These are phyloP conservation scores for Auxenochlorella pyrenoidosa DNA, from an alignment of 139 green algal species.

Conservation along the genomic window DNA sequence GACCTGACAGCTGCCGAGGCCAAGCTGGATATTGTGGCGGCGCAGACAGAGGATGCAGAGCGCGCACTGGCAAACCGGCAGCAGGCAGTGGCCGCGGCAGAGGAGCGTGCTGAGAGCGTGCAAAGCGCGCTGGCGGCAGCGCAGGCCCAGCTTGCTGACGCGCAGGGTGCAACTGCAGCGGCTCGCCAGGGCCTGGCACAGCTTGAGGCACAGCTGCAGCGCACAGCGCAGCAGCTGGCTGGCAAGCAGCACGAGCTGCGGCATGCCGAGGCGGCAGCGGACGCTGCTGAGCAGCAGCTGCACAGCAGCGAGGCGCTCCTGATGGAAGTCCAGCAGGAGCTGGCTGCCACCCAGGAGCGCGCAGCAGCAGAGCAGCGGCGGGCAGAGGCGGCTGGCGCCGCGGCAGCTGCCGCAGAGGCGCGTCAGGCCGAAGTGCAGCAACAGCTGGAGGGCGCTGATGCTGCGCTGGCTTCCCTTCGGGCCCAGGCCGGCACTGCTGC, in stretches of 20 bases:
- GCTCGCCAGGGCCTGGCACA: background rate
- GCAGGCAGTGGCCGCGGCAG: background rate
- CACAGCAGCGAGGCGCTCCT: slow-evolving; percentile 7
- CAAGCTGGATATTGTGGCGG: background rate
- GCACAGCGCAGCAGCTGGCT: background rate
- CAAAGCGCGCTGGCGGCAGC: background rate
- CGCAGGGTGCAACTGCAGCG: background rate
- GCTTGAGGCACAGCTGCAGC: background rate
- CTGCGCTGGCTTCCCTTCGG: background rate
- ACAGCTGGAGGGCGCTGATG: background rate
- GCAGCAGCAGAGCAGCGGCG: background rate
- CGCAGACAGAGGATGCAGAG: slow-evolving; percentile 1
- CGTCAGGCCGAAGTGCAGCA: background rate
- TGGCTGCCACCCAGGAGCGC: background rate
- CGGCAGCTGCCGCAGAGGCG: background rate
- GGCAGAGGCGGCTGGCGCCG: background rate
- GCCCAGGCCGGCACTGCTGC: background rate
- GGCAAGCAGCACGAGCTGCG: slow-evolving; percentile 14
- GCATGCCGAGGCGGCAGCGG: background rate
- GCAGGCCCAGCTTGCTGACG: background rate
- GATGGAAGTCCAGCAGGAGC: background rate
- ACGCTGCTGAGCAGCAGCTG: slow-evolving; percentile 17
- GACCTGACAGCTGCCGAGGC: slow-evolving; percentile 2
- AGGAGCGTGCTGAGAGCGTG: background rate
- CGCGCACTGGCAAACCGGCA: background rate